phyloP scores from a whole-genome alignment of 2,329 filamentous ascomycete species.

The Colletotrichum euphorbiae region DNA sequence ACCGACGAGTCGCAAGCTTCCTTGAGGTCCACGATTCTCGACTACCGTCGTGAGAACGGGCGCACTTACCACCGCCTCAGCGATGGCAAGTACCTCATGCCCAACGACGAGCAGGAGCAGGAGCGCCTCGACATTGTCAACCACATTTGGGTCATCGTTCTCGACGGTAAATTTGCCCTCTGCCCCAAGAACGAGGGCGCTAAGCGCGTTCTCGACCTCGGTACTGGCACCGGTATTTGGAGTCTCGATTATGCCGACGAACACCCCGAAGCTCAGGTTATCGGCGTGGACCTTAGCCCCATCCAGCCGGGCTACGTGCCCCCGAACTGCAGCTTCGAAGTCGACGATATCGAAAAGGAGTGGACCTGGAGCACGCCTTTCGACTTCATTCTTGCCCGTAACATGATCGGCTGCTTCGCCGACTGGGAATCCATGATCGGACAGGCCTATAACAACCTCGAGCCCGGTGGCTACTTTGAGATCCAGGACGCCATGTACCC shows the following conservation, averaged over 20 bases:
- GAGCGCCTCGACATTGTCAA: slow-evolving; percentile 49
- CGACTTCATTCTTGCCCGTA: slow-evolving; percentile 50
- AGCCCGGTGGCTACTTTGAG: slow-evolving; percentile 50
- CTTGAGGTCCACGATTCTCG: slow-evolving; percentile 6
- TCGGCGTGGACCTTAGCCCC: slow-evolving; percentile 49
- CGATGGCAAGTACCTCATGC: slow-evolving; percentile 44
- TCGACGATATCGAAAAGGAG: slow-evolving; percentile 47
- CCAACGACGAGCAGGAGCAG: slow-evolving; percentile 42
- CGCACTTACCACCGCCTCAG: slow-evolving; percentile 40
- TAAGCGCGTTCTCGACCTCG: slow-evolving; percentile 40
- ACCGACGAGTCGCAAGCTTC: slow-evolving; percentile 12
- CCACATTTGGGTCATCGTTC: slow-evolving; percentile 48
- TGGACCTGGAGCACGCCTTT: slow-evolving; percentile 42
- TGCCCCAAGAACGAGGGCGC: slow-evolving; percentile 43
- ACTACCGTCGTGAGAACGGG: slow-evolving; percentile 31
- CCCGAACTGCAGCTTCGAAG: slow-evolving; percentile 46
- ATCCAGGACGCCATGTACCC: slow-evolving; percentile 45
- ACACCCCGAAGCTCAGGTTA: slow-evolving; percentile 28
- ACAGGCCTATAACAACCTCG: slow-evolving; percentile 43
- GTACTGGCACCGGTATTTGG: slow-evolving; percentile 32
- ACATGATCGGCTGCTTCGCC: slow-evolving; percentile 46
- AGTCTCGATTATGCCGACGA: slow-evolving; percentile 24
- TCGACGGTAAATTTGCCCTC: slow-evolving; percentile 46
- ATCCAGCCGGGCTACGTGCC: slow-evolving; percentile 50
- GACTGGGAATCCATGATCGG: slow-evolving; percentile 41